Conservation (phyloP, 2,329 filamentous ascomycete genomes). For the Ampelomyces quisqualis region DNA sequence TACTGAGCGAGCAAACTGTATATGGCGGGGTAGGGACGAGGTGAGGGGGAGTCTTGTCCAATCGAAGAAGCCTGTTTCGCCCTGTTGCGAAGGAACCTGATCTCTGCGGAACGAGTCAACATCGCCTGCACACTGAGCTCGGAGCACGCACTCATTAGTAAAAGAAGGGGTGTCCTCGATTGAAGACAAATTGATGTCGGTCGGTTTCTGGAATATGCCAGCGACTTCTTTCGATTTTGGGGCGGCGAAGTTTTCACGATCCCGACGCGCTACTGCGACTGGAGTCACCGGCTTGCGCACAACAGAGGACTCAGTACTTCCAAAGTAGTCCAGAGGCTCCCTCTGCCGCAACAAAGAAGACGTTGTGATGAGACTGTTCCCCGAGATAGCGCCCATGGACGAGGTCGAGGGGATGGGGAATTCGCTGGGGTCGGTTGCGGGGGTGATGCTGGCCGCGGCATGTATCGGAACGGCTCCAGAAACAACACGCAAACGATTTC, state of each 20-base stretch:
- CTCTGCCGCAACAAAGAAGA: constrained; percentile 12
- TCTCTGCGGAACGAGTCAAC: constrained; percentile 44
- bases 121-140: constrained; percentile 43
- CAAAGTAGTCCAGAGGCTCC: constrained; percentile 49
- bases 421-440: constrained; percentile 40
- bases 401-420: constrained; percentile 30
- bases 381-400: constrained; percentile 15
- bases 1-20: constrained; percentile 68
- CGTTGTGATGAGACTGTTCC: constrained; percentile 10
- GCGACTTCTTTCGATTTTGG: constrained; percentile 3
- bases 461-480: constrained; percentile 49
- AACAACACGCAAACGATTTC: constrained; percentile 67
- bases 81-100: constrained; percentile 19
- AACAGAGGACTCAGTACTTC: constrained; percentile 25
- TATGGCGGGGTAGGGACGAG: constrained; percentile 66
- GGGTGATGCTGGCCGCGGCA: constrained; percentile 20
- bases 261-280: constrained; percentile 7
- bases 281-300: constrained; percentile 16
- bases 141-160: constrained; percentile 46
- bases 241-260: constrained; percentile 6
- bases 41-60: constrained; percentile 73
- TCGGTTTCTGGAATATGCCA: constrained; percentile 9
- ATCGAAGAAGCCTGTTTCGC: constrained; percentile 65
- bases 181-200: constrained; percentile 21
- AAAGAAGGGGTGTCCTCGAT: constrained; percentile 33